Evolutionary conservation across 106 monocot genomes (phyloP).

Genomic region (Agapanthus africanus): DNA sequence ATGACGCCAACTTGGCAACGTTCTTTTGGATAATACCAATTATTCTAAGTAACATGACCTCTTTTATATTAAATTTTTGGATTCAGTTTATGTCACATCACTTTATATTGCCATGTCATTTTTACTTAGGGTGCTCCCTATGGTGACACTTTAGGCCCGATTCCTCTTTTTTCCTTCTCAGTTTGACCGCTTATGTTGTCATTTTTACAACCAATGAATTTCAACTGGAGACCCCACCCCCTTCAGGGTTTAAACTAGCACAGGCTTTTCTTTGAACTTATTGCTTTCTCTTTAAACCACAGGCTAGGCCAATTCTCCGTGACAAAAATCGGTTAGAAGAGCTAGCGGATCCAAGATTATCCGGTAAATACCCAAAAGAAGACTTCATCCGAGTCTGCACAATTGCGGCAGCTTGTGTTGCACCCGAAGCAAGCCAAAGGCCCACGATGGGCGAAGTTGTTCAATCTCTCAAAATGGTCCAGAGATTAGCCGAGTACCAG

Average conservation of each 20-base stretch:
- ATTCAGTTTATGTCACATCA: too few relatives aligned
- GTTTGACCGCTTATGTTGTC: background rate
- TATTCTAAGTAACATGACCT: too few relatives aligned
- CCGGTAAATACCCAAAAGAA: conserved; percentile 57
- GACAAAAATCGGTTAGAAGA: conserved; percentile 62
- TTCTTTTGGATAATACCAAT: too few relatives aligned
- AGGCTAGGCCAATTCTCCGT: conserved; percentile 71
- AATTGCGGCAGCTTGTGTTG: conserved; percentile 81
- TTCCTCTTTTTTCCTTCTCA: background rate
- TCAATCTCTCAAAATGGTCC: conserved; percentile 98
- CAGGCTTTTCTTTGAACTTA: too few relatives aligned
- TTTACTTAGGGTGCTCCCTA: too few relatives aligned
- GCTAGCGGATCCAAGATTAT: conserved; percentile 53
- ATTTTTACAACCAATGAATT: background rate
- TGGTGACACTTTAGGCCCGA: too few relatives aligned
- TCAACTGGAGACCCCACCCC: too few relatives aligned
- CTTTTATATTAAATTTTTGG: too few relatives aligned
- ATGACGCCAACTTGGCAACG: too few relatives aligned
- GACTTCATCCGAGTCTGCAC: conserved; percentile 78
- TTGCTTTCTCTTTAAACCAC: too few relatives aligned
- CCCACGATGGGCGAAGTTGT: conserved; percentile 99
- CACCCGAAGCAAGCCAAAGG: conserved; percentile 75
- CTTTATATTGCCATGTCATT: too few relatives aligned
- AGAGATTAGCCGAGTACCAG: conserved; percentile 50
- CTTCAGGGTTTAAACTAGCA: too few relatives aligned